Percentiles rank a stretch among this genome's conserved stretches.
These are phyloP conservation scores for Xylariaceae sp. DNA, from an alignment of 2,329 filamentous ascomycete species.

Conservation along the genomic window DNA sequence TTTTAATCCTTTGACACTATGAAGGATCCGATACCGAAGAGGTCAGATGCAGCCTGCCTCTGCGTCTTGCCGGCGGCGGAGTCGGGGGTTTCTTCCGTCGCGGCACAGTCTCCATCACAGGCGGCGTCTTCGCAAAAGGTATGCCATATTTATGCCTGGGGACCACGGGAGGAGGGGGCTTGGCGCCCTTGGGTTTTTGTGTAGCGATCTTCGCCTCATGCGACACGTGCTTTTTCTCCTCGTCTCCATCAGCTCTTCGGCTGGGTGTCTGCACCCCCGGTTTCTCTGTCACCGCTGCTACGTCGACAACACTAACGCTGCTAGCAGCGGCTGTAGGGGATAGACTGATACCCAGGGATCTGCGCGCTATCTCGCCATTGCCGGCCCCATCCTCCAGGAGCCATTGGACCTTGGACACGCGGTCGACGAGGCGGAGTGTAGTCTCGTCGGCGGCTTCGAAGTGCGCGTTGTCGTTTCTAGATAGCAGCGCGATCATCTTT, in stretches of 20 bases:
- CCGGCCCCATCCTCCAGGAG: constrained; percentile 44
- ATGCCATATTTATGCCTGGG: constrained; percentile 56
- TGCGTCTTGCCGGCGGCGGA: constrained; percentile 40
- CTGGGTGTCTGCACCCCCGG: constrained; percentile 81
- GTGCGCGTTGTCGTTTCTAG: constrained; percentile 64
- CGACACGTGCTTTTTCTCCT: constrained; percentile 1
- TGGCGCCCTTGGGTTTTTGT: constrained; percentile 32
- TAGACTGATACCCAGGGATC: constrained; percentile 69
- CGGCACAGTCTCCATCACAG: constrained; percentile 5
- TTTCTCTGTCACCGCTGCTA: constrained; percentile 77
- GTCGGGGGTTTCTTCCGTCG: constrained; percentile 34
- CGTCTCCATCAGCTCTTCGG: constrained; percentile 40
- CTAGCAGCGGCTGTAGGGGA: constrained; percentile 65
- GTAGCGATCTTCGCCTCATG: neutral
- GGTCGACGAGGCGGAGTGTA: constrained; percentile 70
- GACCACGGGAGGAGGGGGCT: constrained; percentile 52
- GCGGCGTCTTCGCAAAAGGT: constrained; percentile 31
- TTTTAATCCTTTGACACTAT: neutral
- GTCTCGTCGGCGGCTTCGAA: constrained; percentile 81
- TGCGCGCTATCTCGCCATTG: constrained; percentile 51
- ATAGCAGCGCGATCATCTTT: constrained; percentile 70
- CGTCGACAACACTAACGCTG: constrained; percentile 71
- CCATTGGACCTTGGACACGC: constrained; percentile 73
- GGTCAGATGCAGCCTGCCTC: constrained; percentile 39
- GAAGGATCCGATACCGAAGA: constrained; percentile 19